Evolutionary conservation across 2,329 filamentous ascomycete genomes (phyloP).

Genomic region (Botryotinia calthae): DNA sequence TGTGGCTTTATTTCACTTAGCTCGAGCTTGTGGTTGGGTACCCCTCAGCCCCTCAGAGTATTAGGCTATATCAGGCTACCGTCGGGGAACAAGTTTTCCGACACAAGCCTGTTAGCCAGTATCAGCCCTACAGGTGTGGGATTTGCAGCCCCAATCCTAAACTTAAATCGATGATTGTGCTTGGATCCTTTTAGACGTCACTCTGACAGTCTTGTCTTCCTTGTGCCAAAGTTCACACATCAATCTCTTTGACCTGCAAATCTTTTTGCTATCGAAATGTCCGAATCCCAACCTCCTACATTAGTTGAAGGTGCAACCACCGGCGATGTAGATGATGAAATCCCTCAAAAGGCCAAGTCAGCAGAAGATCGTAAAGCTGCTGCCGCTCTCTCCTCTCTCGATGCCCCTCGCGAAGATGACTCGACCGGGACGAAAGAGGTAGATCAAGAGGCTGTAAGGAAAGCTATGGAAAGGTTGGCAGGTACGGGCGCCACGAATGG

Average conservation of each 20-base stretch:
- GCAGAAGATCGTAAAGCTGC: conserved; percentile 77
- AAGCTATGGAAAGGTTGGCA: conserved; percentile 66
- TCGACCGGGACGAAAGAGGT: conserved; percentile 48
- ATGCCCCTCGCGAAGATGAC: conserved; percentile 49
- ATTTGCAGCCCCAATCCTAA: conserved; percentile 10
- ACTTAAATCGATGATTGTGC: background rate
- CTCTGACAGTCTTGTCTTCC: background rate
- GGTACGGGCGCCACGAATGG: conserved; percentile 38
- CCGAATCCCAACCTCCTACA: conserved; percentile 57
- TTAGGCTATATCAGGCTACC: background rate
- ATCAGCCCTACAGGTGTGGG: conserved; percentile 19
- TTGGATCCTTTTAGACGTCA: conserved; percentile 14
- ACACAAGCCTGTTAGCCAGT: background rate
- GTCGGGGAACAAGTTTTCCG: background rate
- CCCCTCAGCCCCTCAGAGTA: background rate
- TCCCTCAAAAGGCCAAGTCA: conserved; percentile 53
- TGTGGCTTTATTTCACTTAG: background rate
- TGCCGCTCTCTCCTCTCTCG: conserved; percentile 69
- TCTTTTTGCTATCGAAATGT: conserved; percentile 46
- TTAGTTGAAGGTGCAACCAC: conserved; percentile 59
- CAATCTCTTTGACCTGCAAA: background rate
- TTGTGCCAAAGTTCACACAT: background rate
- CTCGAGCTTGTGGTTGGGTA: background rate
- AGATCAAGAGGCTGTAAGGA: conserved; percentile 67
- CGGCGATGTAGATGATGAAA: conserved; percentile 58